Evolutionary conservation across 2,329 filamentous ascomycete genomes (phyloP).

Genomic region (Colletotrichum gloeosporioides): DNA sequence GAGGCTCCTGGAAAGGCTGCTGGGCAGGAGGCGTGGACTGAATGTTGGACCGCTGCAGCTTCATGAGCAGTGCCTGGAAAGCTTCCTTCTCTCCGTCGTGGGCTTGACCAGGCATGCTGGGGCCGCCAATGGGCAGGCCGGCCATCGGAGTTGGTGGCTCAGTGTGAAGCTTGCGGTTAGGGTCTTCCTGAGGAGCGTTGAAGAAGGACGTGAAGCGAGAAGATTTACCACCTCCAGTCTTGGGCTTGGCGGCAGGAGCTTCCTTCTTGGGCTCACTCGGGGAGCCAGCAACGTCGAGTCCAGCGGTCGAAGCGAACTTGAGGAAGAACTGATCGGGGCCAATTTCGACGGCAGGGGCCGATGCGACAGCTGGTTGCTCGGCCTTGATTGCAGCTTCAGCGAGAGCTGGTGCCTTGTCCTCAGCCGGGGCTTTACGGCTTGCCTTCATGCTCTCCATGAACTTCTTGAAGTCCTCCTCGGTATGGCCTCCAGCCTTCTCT

Average conservation of each 20-base stretch:
- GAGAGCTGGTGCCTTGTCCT: slow-evolving; percentile 40
- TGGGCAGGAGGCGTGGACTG: slow-evolving; percentile 49
- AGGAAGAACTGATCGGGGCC: slow-evolving; percentile 82
- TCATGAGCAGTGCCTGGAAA: slow-evolving; percentile 81
- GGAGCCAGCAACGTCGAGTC: slow-evolving; percentile 53
- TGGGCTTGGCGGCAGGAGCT: slow-evolving; percentile 52
- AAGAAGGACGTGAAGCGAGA: slow-evolving; percentile 90
- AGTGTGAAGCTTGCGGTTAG: slow-evolving; percentile 48
- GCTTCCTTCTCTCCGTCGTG: slow-evolving; percentile 80
- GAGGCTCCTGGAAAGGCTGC: slow-evolving; percentile 49
- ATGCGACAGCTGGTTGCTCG: slow-evolving; percentile 61
- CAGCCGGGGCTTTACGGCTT: slow-evolving; percentile 49
- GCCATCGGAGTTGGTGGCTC: slow-evolving; percentile 53
- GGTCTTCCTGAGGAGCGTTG: slow-evolving; percentile 60
- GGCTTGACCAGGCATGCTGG: slow-evolving; percentile 37
- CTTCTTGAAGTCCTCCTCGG: slow-evolving; percentile 89
- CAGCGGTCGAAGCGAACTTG: slow-evolving; percentile 49
- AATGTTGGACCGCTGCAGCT: slow-evolving; percentile 70
- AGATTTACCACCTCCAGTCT: slow-evolving; percentile 65
- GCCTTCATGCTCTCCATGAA: slow-evolving; percentile 94
- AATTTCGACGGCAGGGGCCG: slow-evolving; percentile 68
- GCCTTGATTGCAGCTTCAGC: slow-evolving; percentile 44
- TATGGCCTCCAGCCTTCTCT: slow-evolving; percentile 74
- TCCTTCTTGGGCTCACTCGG: slow-evolving; percentile 50
- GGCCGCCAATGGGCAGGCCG: slow-evolving; percentile 28